phyloP scores from a whole-genome alignment of 257 asterid genomes.

The Cinchona pubescens region DNA sequence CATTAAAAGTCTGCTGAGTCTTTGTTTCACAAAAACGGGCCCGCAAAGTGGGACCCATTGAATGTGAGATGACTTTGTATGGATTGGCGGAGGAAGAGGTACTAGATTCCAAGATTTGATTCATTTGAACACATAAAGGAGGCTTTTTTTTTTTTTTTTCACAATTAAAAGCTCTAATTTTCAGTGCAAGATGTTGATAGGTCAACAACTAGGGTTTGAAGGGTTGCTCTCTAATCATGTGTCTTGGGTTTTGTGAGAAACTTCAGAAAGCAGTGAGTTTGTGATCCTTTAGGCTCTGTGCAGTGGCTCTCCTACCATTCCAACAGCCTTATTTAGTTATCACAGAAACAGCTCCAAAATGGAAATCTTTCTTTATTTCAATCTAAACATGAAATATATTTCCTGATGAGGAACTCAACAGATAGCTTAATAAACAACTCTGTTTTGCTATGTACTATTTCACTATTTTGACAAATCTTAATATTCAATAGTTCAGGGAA shows the following conservation, averaged over 20 bases:
- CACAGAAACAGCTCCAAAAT: conserved; percentile 12
- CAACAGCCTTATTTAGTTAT: conserved; percentile 14
- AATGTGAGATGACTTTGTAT: neutral
- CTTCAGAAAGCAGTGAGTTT: conserved; percentile 17
- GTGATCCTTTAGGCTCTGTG: conserved; percentile 18
- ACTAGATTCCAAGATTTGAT: conserved; percentile 14
- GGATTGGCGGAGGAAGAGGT: neutral
- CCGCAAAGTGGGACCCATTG: conserved; percentile 9
- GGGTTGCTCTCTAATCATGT: conserved; percentile 33
- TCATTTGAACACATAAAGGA: conserved; percentile 12
- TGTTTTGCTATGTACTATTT: no score
- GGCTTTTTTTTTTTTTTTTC: no score
- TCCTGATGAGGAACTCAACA: neutral
- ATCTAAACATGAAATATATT: neutral
- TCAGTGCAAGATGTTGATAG: conserved; percentile 50
- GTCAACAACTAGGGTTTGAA: conserved; percentile 38
- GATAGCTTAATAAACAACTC: neutral
- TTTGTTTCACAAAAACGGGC: conserved; percentile 11
- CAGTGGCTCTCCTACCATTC: conserved; percentile 20
- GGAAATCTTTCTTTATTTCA: conserved; percentile 7
- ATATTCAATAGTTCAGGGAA: neutral
- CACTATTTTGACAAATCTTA: conserved; percentile 1
- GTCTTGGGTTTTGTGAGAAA: conserved; percentile 25
- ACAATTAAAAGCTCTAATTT: conserved; percentile 31
- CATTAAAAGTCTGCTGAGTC: conserved; percentile 11